Base-by-base conservation (phyloP, 768 basidiomycete species). In the Amanita subjunquillea region DNA sequence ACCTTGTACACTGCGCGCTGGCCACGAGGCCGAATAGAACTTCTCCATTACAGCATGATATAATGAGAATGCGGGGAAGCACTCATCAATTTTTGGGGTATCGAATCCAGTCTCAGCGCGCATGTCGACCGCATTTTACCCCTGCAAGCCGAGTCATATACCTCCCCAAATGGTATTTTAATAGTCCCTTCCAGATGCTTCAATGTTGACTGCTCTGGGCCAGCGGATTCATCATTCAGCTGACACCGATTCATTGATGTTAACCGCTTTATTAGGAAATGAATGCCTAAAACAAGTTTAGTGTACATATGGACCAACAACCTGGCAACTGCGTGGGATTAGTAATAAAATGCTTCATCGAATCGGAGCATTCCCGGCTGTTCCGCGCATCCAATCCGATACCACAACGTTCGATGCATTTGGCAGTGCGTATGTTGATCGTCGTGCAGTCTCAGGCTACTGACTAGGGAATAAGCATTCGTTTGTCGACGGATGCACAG, bases 271-370 rank as follows among this genome's bases (percentile, higher is more conserved):
- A 46, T 46, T n/a, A 13, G 43, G 23, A 45, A 45, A 45, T 25
- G 43, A 30, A 46, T 30, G 27, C 6, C 20, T 29, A 27, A 46
- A 46, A 17, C 44, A 34, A 46, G 37, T 32, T 34, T 48, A 48
- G 36, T 4, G 13, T 36, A 48, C 32, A 48, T 32, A 48, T 48
- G 47, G 47, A 48, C 47, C 47, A 48, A 48, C 34, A 48, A 37
- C 27, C 37, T 48, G 47, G 47, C 36, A 38, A 23, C 7, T 40
- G 22, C 38, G 38, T 32, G 41, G 1, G n/a, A 39, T 38, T 50
- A 38, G 13, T 49, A 17, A 17, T 4, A 2, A 4, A 38, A 48
- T 36, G 20, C 47, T 13, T 7, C 12, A 34, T 32, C 23, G 13
- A 29, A 34, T 37, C 34, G 46, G 37, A 37, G 23, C 32, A n/a